Percentiles rank a stretch among this genome's conserved stretches.
These are phyloP conservation scores for Nakataea oryzae DNA, from an alignment of 2,329 filamentous ascomycete genomes.

Conservation along the genomic window DNA sequence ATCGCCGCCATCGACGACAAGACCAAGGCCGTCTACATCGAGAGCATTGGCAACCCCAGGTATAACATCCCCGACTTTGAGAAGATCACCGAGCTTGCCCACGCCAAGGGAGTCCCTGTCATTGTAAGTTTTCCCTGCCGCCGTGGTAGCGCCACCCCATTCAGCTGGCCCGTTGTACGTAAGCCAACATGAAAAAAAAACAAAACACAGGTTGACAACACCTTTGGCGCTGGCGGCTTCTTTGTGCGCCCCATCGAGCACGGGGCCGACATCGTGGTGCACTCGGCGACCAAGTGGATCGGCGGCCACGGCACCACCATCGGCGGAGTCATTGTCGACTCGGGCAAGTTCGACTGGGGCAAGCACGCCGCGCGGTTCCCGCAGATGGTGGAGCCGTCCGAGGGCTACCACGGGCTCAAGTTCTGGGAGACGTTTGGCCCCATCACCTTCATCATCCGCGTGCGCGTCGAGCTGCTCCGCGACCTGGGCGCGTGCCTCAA, in stretches of 20 bases:
- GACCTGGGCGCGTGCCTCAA: conserved; percentile 77
- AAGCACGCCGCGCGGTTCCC: conserved; percentile 77
- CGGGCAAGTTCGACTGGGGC: conserved; percentile 91
- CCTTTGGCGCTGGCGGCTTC: conserved; percentile 88
- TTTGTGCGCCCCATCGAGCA: conserved; percentile 79
- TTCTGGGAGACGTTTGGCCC: conserved; percentile 90
- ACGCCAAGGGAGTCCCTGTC: conserved; percentile 54
- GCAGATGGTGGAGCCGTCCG: conserved; percentile 79
- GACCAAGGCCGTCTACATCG: conserved; percentile 86
- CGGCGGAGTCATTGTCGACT: conserved; percentile 75
- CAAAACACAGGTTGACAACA: conserved; percentile 66
- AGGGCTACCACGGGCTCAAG: conserved; percentile 85
- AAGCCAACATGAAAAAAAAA: not conserved
- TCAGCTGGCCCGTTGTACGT: too few relatives aligned
- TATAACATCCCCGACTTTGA: conserved; percentile 92
- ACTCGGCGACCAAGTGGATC: conserved; percentile 96
- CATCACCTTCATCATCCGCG: conserved; percentile 72
- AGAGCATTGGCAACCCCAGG: conserved; percentile 86
- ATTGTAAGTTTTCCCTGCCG: conserved; percentile 33
- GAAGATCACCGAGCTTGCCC: conserved; percentile 72
- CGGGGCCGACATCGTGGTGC: conserved; percentile 87
- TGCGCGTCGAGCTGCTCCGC: conserved; percentile 81
- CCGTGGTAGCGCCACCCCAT: not conserved
- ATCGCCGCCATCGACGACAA: conserved; percentile 77
- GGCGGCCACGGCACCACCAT: conserved; percentile 91